A percentile compares a stretch with the other conserved stretches of the same genome.
Evolutionary conservation across 345 rosid genomes (phyloP).

Genomic region (Zanthoxylum bungeanum): DNA sequence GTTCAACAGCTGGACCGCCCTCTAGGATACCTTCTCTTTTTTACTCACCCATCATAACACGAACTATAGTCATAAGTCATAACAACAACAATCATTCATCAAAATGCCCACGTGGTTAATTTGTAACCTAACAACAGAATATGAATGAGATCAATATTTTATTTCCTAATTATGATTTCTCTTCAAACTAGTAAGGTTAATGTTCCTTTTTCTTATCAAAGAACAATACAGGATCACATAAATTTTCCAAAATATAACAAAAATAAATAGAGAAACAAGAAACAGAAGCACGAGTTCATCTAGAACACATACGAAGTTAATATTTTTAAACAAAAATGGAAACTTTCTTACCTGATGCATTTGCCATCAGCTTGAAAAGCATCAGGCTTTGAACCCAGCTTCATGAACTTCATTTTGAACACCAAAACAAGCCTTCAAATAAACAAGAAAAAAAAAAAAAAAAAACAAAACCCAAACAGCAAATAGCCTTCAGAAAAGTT

Average conservation of each 20-base stretch:
- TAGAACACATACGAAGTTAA: not conserved
- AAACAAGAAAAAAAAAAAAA: not conserved
- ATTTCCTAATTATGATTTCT: not conserved
- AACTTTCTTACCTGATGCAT: conserved; percentile 49
- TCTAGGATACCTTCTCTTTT: conserved; percentile 8
- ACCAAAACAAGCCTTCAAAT: conserved; percentile 19
- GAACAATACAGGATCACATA: not conserved
- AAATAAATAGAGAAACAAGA: not conserved
- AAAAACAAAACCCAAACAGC: not conserved
- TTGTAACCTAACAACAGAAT: conserved; percentile 15
- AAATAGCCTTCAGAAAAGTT: conserved; percentile 13
- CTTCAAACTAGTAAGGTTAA: not conserved
- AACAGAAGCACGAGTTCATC: not conserved
- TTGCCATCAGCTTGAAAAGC: conserved; percentile 73
- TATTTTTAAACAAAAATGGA: not conserved
- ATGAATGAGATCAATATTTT: not conserved
- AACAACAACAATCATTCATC: conserved; percentile 12
- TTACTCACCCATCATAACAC: conserved; percentile 4
- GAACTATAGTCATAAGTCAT: conserved; percentile 4
- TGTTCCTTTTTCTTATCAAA: not conserved
- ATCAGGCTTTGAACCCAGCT: conserved; percentile 94
- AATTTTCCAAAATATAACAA: not conserved
- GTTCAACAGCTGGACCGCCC: conserved; percentile 39
- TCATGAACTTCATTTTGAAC: conserved; percentile 89
- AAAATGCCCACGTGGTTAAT: conserved; percentile 27